These are phyloP conservation scores for Gloeostereum incarnatum DNA, from an alignment of 768 basidiomycete genomes.

Conservation along the genomic window DNA sequence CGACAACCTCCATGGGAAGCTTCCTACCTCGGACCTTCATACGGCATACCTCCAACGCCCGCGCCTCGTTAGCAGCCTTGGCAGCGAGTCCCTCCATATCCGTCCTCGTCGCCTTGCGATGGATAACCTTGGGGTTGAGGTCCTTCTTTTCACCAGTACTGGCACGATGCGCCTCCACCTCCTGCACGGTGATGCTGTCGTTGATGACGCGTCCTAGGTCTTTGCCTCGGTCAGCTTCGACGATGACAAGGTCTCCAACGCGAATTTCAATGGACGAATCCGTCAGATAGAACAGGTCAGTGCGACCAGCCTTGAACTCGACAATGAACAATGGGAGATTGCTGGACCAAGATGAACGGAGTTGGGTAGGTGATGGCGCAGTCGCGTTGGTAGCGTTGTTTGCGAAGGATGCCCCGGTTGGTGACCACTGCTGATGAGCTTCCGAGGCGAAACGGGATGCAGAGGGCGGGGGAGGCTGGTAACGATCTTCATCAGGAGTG, in stretches of 20 bases:
- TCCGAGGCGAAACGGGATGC: too few relatives aligned
- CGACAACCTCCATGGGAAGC: slow-evolving; percentile 96
- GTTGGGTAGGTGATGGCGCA: too few relatives aligned
- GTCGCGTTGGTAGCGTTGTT: too few relatives aligned
- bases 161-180: slow-evolving; percentile 76
- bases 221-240: slow-evolving; percentile 92
- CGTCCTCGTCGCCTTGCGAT: slow-evolving; percentile 73
- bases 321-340: slow-evolving; percentile 96
- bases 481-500: slow-evolving; percentile 3
- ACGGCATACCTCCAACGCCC: slow-evolving; percentile 86
- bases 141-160: slow-evolving; percentile 61
- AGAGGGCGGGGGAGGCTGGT: slow-evolving; percentile 4
- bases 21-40: slow-evolving; percentile 91
- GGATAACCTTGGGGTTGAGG: slow-evolving; percentile 95
- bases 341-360: too few relatives aligned
- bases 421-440: too few relatives aligned
- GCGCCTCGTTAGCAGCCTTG: slow-evolving; percentile 84
- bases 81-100: slow-evolving; percentile 76
- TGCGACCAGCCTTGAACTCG: slow-evolving; percentile 95
- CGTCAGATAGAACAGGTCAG: slow-evolving; percentile 88
- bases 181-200: slow-evolving; percentile 80
- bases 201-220: slow-evolving; percentile 91
- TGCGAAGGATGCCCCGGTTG: too few relatives aligned
- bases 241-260: slow-evolving; percentile 89
- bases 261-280: slow-evolving; percentile 46